phyloP scores from a whole-genome alignment of 2,329 filamentous ascomycete genomes.

The Penicillium sp. region DNA sequence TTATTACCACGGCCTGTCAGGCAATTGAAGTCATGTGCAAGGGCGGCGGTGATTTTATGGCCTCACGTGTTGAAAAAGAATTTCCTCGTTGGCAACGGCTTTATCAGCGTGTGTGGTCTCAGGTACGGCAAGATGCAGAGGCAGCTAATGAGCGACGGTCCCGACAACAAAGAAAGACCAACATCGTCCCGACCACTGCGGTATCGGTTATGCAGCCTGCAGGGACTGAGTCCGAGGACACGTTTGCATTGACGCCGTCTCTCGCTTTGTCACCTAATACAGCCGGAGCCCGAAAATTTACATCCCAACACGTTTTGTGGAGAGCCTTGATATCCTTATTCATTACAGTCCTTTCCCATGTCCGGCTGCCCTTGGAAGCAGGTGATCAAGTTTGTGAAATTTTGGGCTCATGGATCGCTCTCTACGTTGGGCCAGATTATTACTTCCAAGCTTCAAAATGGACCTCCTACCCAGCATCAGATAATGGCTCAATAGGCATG shows the following conservation, averaged over 20 bases:
- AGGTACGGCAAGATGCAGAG: constrained; percentile 43
- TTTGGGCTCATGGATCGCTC: constrained; percentile 41
- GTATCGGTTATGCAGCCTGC: background rate
- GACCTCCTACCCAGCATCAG: background rate
- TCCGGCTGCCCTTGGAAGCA: constrained; percentile 44
- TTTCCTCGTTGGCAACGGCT: constrained; percentile 54
- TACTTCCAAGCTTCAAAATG: constrained; percentile 30
- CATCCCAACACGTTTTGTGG: constrained; percentile 46
- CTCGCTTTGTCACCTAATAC: constrained; percentile 28
- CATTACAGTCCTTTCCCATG: constrained; percentile 43
- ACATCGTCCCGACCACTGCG: background rate
- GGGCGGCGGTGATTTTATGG: constrained; percentile 79
- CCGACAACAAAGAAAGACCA: constrained; percentile 20
- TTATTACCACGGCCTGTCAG: constrained; percentile 71
- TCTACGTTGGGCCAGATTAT: constrained; percentile 41
- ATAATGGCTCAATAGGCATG: constrained; percentile 9
- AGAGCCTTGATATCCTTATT: constrained; percentile 44
- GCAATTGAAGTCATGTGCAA: constrained; percentile 70
- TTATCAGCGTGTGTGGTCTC: constrained; percentile 45
- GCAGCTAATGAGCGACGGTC: constrained; percentile 39
- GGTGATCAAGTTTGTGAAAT: constrained; percentile 48
- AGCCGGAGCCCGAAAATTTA: constrained; percentile 39
- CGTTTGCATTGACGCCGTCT: constrained; percentile 17
- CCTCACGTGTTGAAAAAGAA: constrained; percentile 71
- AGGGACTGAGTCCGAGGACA: background rate